Base-by-base conservation (phyloP, 805 yeast species). In the Candida tammaniensis region DNA sequence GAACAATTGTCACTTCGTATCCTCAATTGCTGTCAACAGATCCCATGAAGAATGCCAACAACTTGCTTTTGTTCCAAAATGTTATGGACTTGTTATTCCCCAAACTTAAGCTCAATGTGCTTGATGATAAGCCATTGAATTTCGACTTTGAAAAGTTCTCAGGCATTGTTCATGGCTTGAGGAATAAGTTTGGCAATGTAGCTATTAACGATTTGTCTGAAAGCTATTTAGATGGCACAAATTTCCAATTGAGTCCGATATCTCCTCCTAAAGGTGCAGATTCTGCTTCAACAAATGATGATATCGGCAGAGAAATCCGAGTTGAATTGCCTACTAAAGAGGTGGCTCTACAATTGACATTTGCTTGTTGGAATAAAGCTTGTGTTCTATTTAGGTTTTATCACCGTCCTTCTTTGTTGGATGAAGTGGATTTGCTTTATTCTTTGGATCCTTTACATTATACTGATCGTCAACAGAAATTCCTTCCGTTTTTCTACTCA, bases 351-450 rank as follows among this genome's bases (percentile, higher is more conserved):
- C 76, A 76, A 44, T 67, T 87, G 41, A 79, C 88, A 15, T 76
- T 78, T 40, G 76, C 81, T 28, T 82, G 89, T 1, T 88, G 95
- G 94, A 77, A 80, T 42, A 78, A 81, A 46, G 94, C 95, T 0
- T 86, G 95, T 57, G 87, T 86, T 4, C 64, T 88, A 33, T 85
- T 87, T 54, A 68, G 95, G 36, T 87, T 88, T 54, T 84, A 86
- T 54, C 95, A 88, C 51, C 63, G 95, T 20, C 95, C 95, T 1
- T 78, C 89, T 2, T 74, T 87, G 40, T 69, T 83, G 34, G 75
- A 76, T 42, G 88, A 84, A 44, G 64, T 87, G 17, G 89, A 84
- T 46, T 76, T 83, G 36, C 61, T 87, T 17, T 87, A 86, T 57
- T 82, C 80, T 27, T 71, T 85, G 7, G 88, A 83, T 48, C 91